Evolutionary conservation across 2,329 filamentous ascomycete genomes (phyloP).

Genomic region (Didymellaceae sp.): DNA sequence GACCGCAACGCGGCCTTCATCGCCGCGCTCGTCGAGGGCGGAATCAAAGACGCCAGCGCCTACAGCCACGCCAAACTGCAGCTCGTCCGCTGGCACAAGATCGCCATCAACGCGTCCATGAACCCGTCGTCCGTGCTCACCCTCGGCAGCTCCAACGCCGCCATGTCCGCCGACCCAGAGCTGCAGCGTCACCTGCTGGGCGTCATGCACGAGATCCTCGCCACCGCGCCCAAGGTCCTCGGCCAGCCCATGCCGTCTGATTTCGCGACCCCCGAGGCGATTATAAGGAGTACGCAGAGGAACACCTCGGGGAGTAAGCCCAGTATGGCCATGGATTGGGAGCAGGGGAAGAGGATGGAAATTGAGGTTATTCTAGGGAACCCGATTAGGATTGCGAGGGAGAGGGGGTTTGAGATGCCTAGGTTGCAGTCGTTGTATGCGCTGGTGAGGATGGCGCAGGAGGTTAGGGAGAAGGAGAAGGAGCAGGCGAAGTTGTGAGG

Average conservation of each 20-base stretch:
- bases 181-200: constrained; percentile 66
- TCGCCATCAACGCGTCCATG: constrained; percentile 77
- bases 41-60: constrained; percentile 69
- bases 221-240: constrained; percentile 67
- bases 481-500: constrained; percentile 22
- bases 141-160: constrained; percentile 68
- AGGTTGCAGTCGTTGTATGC: constrained; percentile 72
- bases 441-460: constrained; percentile 67
- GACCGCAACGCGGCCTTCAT: constrained; percentile 59
- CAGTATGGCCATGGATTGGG: constrained; percentile 74
- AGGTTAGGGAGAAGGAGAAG: constrained; percentile 53
- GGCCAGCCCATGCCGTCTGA: constrained; percentile 65
- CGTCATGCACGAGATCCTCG: constrained; percentile 74
- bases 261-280: constrained; percentile 68
- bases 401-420: constrained; percentile 69
- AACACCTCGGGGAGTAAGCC: constrained; percentile 67
- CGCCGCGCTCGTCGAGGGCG: constrained; percentile 64
- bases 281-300: constrained; percentile 67
- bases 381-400: constrained; percentile 69
- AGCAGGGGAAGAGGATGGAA: constrained; percentile 69
- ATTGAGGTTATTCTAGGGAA: constrained; percentile 76
- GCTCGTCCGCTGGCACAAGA: constrained; percentile 76
- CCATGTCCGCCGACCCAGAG: constrained; percentile 70
- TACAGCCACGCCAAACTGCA: constrained; percentile 72
- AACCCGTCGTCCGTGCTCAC: constrained; percentile 74